These are phyloP conservation scores for Chalaropsis ovoidea DNA, from an alignment of 2,329 filamentous ascomycete genomes.

Conservation along the genomic window DNA sequence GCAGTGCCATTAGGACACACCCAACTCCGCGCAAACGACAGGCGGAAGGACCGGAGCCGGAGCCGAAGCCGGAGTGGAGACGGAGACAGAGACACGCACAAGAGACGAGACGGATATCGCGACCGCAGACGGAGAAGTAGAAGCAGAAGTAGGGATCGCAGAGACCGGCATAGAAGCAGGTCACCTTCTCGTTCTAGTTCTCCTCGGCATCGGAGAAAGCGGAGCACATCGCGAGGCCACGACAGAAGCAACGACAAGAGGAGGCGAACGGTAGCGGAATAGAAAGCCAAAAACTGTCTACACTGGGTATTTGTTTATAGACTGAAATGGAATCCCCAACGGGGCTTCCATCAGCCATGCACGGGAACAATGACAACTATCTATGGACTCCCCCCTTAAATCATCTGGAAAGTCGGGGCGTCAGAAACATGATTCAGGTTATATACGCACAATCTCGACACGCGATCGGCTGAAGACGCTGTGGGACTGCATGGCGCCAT, in stretches of 20 bases:
- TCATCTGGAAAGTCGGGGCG: not conserved
- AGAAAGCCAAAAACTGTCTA: not conserved
- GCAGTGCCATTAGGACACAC: conserved; percentile 51
- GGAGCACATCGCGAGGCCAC: conserved; percentile 46
- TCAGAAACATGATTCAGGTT: conserved; percentile 25
- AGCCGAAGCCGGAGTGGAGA: conserved; percentile 5
- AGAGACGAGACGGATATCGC: conserved; percentile 29
- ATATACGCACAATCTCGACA: conserved; percentile 78
- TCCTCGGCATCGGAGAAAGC: conserved; percentile 33
- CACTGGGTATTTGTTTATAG: conserved; percentile 9
- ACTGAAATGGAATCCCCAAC: not conserved
- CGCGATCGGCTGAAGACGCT: conserved; percentile 71
- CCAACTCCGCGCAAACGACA: conserved; percentile 41
- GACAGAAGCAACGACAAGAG: conserved; percentile 51
- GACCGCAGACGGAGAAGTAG: conserved; percentile 26
- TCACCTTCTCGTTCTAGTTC: conserved; percentile 25
- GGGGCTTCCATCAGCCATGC: not conserved
- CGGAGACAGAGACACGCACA: conserved; percentile 22
- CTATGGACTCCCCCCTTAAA: not conserved
- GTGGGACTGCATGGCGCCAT: conserved; percentile 54
- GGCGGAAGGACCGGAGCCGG: conserved; percentile 29
- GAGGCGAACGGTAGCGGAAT: conserved; percentile 43
- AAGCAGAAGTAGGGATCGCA: conserved; percentile 31
- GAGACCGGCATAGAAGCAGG: conserved; percentile 31
- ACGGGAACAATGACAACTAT: not conserved